Conservation (phyloP, 345 rosid species). For the Schrenkiella parvula region DNA sequence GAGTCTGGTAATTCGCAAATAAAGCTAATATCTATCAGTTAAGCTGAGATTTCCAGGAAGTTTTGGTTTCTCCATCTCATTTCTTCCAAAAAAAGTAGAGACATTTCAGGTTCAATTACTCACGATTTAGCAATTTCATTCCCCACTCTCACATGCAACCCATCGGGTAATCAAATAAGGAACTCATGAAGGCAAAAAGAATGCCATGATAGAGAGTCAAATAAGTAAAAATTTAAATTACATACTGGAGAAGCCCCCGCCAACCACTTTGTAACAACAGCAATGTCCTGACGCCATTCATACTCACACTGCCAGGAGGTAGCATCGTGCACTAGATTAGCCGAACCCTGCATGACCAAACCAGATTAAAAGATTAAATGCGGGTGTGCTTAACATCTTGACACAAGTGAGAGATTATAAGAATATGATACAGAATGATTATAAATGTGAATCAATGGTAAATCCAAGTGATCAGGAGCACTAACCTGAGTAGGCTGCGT, state of each 20-base stretch:
- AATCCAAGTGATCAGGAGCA: slow-evolving; percentile 2
- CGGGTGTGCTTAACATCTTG: neutral
- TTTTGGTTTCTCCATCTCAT: slow-evolving; percentile 9
- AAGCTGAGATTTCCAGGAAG: neutral
- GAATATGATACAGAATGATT: neutral
- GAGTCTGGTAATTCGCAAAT: neutral
- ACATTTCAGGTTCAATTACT: slow-evolving; percentile 4
- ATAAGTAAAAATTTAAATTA: slow-evolving; percentile 11
- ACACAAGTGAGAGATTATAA: neutral
- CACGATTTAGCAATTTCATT: neutral
- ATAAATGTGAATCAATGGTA: neutral
- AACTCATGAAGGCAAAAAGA: neutral
- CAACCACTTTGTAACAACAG: slow-evolving; percentile 96
- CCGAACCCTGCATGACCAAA: slow-evolving; percentile 60
- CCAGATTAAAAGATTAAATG: neutral
- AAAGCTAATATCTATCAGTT: slow-evolving; percentile 8
- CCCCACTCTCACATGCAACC: slow-evolving; percentile 4
- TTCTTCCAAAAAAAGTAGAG: neutral
- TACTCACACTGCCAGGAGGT: slow-evolving; percentile 96
- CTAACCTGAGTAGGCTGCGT: slow-evolving; percentile 92
- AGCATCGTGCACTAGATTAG: slow-evolving; percentile 82
- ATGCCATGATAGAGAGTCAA: neutral
- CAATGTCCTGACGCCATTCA: slow-evolving; percentile 99
- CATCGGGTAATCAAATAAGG: neutral
- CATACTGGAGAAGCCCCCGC: slow-evolving; percentile 89